These are phyloP conservation scores for Phytophthora constricta DNA, from an alignment of 352 stramenopile species.

Conservation along the genomic window DNA sequence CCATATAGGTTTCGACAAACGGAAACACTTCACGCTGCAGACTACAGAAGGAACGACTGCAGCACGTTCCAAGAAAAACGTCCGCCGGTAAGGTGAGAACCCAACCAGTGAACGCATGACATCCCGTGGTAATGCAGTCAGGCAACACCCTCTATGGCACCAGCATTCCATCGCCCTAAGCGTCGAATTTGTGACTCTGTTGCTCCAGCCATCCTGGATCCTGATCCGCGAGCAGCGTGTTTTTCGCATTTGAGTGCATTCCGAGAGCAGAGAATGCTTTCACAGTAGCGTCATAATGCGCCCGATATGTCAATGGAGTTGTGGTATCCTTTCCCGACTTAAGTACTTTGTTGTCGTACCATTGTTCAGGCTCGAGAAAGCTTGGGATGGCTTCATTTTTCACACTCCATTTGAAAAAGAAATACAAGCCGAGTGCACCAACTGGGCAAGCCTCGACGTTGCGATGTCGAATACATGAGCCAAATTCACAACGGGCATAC, in stretches of 20 bases:
- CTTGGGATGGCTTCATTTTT: background rate
- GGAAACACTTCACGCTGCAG: background rate
- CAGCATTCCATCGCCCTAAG: background rate
- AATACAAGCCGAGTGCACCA: constrained; percentile 3
- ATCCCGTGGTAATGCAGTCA: background rate
- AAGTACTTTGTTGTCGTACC: background rate
- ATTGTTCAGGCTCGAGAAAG: background rate
- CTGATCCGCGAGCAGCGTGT: background rate
- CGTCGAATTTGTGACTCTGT: background rate
- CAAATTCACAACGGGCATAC: background rate
- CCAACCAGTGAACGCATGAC: background rate
- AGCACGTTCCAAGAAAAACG: background rate
- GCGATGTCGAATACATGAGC: background rate
- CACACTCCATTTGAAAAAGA: constrained; percentile 9
- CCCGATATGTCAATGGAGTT: background rate
- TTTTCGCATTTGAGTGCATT: constrained; percentile 5
- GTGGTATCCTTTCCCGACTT: background rate
- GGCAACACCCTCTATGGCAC: background rate
- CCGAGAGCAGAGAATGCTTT: constrained; percentile 4
- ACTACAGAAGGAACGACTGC: background rate
- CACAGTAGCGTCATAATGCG: constrained; percentile 3
- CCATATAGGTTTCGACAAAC: background rate
- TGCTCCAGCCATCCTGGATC: constrained; percentile 1
- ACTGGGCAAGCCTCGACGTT: constrained; percentile 10
- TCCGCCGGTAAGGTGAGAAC: background rate